Evolutionary conservation across 2,329 filamentous ascomycete species (phyloP).

Genomic region (Pochonia chlamydosporia): DNA sequence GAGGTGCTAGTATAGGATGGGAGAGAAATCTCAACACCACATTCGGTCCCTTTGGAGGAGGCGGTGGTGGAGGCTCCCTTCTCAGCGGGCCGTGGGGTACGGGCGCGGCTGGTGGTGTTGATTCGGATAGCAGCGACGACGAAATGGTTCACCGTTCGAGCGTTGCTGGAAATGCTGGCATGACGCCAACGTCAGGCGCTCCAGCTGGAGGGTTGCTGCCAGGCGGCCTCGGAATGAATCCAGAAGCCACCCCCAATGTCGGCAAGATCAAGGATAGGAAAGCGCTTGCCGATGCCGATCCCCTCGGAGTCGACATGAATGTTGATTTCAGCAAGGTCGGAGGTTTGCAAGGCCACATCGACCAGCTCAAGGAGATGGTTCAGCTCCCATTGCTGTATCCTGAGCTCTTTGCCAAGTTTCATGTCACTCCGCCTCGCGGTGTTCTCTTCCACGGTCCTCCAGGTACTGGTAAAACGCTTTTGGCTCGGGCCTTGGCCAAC

Average conservation of each 20-base stretch:
- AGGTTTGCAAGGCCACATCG: constrained; percentile 87
- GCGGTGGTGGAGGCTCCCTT: constrained; percentile 64
- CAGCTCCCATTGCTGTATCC: constrained; percentile 90
- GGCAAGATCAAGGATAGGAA: constrained; percentile 93
- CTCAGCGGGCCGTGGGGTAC: constrained; percentile 70
- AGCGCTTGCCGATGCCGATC: constrained; percentile 86
- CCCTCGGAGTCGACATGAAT: constrained; percentile 84
- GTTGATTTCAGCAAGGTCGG: constrained; percentile 95
- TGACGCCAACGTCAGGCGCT: constrained; percentile 50
- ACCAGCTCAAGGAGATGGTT: constrained; percentile 98
- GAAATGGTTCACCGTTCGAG: constrained; percentile 64
- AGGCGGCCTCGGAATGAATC: constrained; percentile 31
- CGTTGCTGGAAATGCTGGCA: constrained; percentile 53
- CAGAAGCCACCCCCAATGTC: constrained; percentile 64
- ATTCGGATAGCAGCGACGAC: constrained; percentile 96
- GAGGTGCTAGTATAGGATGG: constrained; percentile 54
- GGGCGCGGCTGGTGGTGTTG: constrained; percentile 69
- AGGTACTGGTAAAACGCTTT: constrained; percentile 95
- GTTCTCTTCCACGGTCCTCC: constrained; percentile 96
- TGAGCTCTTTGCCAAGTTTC: constrained; percentile 84
- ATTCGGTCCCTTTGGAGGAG: constrained; percentile 87
- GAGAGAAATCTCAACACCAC: constrained; percentile 84
- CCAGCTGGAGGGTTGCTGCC: constrained; percentile 37
- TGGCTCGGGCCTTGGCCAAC: constrained; percentile 87
- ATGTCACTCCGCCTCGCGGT: constrained; percentile 89